phyloP scores from a whole-genome alignment of 1,139 yeast genomes.

The Arxiozyma slooffiae region DNA sequence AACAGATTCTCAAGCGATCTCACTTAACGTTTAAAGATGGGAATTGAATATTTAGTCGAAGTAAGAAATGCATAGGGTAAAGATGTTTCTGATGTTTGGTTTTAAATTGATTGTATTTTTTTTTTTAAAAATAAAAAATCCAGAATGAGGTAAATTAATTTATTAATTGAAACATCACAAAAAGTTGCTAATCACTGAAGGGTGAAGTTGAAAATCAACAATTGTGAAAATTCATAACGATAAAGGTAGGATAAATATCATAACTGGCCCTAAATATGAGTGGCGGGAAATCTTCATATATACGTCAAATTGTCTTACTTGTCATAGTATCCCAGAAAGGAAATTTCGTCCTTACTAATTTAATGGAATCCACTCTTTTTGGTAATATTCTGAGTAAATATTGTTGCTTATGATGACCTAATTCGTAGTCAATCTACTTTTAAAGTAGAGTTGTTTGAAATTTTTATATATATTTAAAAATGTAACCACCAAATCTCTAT shows the following conservation, averaged over 20 bases:
- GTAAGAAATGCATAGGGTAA: constrained; percentile 52
- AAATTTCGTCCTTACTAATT: constrained; percentile 42
- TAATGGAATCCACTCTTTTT: constrained; percentile 35
- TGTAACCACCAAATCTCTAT: constrained; percentile 32
- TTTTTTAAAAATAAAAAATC: no score
- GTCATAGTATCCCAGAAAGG: constrained; percentile 45
- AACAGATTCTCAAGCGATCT: constrained; percentile 45
- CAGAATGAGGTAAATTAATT: constrained; percentile 42
- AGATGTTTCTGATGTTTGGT: constrained; percentile 62
- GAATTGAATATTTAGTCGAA: constrained; percentile 65
- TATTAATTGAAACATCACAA: constrained; percentile 51
- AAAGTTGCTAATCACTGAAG: constrained; percentile 46
- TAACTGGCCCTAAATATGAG: constrained; percentile 58
- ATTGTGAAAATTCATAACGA: constrained; percentile 42
- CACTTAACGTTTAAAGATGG: constrained; percentile 48
- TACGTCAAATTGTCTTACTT: constrained; percentile 39
- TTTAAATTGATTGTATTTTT: constrained; percentile 66
- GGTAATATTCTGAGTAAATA: constrained; percentile 37
- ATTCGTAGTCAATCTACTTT: constrained; percentile 40
- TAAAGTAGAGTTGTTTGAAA: constrained; percentile 42
- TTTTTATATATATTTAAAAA: constrained; percentile 35
- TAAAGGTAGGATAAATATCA: constrained; percentile 45
- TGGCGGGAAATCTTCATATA: constrained; percentile 44
- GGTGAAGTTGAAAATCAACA: constrained; percentile 46
- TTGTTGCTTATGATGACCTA: constrained; percentile 39